phyloP scores from a whole-genome alignment of 768 basidiomycete species.

The Trametes villosa region DNA sequence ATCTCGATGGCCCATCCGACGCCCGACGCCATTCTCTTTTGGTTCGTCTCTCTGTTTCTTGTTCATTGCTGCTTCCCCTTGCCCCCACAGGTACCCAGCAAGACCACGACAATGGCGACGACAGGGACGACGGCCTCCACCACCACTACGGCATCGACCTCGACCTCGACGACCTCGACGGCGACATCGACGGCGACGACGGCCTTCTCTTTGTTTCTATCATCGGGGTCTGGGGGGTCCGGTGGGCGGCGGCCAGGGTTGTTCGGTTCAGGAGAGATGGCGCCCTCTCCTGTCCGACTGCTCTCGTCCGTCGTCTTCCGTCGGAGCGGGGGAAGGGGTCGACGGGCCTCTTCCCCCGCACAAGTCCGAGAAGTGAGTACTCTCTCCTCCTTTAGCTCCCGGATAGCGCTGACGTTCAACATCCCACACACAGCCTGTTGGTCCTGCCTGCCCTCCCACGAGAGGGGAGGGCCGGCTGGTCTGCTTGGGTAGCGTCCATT shows the following conservation, averaged over 20 bases:
- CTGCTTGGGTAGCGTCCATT: too few species aligned
- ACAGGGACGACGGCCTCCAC: background rate
- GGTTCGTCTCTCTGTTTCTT: background rate
- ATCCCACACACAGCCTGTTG: background rate
- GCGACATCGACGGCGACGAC: background rate
- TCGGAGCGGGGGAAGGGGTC: background rate
- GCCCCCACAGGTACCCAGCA: background rate
- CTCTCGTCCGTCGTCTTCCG: background rate
- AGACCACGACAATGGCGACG: background rate
- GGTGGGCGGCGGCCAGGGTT: background rate
- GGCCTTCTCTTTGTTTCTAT: background rate
- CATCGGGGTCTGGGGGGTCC: background rate
- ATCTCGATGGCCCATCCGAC: background rate
- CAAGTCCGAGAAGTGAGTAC: background rate
- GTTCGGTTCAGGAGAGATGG: background rate
- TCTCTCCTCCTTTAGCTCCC: background rate
- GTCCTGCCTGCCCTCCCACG: too few species aligned
- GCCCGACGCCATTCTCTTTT: background rate
- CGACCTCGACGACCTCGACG: background rate
- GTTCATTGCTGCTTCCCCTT: background rate
- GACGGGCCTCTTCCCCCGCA: background rate
- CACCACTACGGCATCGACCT: background rate
- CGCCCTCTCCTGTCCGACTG: background rate
- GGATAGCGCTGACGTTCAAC: background rate
- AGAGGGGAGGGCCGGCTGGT: too few species aligned